A percentile compares a stretch with the other conserved stretches of the same genome.
Evolutionary conservation across 129 eudicot genomes (phyloP).

Genomic region (Helichrysum umbraculigerum): DNA sequence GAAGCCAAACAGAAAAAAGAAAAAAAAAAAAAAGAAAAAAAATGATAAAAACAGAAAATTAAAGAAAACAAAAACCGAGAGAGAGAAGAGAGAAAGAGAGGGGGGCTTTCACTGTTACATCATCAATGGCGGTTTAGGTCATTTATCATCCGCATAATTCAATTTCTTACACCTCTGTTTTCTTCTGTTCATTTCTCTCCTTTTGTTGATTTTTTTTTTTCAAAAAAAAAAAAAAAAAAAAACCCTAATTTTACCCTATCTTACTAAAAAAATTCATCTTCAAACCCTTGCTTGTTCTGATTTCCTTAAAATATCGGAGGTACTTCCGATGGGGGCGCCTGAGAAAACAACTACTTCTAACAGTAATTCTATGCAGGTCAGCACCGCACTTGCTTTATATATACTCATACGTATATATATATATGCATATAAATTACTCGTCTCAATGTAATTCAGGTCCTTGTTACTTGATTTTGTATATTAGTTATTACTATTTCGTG

Average conservation of each 20-base stretch:
- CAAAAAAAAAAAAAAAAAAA: constrained; percentile 17
- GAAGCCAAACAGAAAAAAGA: neutral
- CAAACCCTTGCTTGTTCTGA: constrained; percentile 11
- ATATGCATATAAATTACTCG: neutral
- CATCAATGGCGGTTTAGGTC: constrained; percentile 76
- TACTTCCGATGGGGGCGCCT: constrained; percentile 57
- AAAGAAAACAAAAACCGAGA: neutral
- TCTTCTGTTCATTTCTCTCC: neutral
- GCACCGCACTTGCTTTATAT: constrained; percentile 4
- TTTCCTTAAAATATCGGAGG: constrained; percentile 13
- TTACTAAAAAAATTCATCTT: constrained; percentile 21
- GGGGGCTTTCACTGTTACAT: constrained; percentile 16
- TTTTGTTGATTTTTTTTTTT: constrained; percentile 1
- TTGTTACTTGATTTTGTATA: neutral
- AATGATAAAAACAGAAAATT: constrained; percentile 6
- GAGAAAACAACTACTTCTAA: constrained; percentile 52
- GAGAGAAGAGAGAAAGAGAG: constrained; percentile 18
- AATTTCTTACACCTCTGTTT: constrained; percentile 20
- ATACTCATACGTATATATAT: too few species aligned
- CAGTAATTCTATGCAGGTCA: constrained; percentile 72
- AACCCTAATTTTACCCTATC: constrained; percentile 47
- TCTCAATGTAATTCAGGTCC: neutral
- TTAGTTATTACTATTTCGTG: neutral
- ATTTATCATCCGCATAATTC: constrained; percentile 24
- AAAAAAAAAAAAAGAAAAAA: neutral